Evolutionary conservation across 805 yeast genomes (phyloP).

Genomic region (Pichia occidentalis): DNA sequence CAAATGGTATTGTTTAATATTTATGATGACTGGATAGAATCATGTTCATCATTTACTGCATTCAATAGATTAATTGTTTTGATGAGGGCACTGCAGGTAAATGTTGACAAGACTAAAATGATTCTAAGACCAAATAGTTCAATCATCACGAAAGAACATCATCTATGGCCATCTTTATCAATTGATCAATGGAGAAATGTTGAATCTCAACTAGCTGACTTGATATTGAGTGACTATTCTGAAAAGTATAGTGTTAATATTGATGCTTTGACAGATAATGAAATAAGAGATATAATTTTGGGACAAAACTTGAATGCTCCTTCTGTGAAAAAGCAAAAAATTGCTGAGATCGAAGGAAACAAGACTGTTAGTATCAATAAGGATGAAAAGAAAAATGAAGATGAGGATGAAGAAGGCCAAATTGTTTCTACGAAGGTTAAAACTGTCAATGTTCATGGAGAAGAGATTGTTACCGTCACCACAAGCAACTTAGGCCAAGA

Average conservation of each 20-base stretch:
- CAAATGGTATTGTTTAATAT: slow-evolving; percentile 87
- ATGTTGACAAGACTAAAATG: slow-evolving; percentile 67
- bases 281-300: slow-evolving; percentile 84
- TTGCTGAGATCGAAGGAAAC: slow-evolving; percentile 64
- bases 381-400: slow-evolving; percentile 5
- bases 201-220: slow-evolving; percentile 80
- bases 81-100: slow-evolving; percentile 75
- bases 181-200: slow-evolving; percentile 91
- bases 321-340: slow-evolving; percentile 76
- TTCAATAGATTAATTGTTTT: slow-evolving; percentile 80
- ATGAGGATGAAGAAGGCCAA: slow-evolving; percentile 35
- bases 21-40: slow-evolving; percentile 89
- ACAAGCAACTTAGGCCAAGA: slow-evolving; percentile 84
- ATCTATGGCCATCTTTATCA: slow-evolving; percentile 86
- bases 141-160: slow-evolving; percentile 65
- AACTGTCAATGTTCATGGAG: slow-evolving; percentile 90
- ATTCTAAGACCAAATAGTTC: slow-evolving; percentile 71
- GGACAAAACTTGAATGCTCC: slow-evolving; percentile 95
- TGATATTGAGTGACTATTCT: slow-evolving; percentile 80
- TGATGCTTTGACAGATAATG: slow-evolving; percentile 83
- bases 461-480: slow-evolving; percentile 89
- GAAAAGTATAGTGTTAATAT: slow-evolving; percentile 80
- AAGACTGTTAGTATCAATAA: slow-evolving; percentile 31
- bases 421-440: slow-evolving; percentile 74
- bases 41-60: slow-evolving; percentile 84